Evolutionary conservation across 768 basidiomycete genomes (phyloP).

Genomic region (Lentinula boryana): DNA sequence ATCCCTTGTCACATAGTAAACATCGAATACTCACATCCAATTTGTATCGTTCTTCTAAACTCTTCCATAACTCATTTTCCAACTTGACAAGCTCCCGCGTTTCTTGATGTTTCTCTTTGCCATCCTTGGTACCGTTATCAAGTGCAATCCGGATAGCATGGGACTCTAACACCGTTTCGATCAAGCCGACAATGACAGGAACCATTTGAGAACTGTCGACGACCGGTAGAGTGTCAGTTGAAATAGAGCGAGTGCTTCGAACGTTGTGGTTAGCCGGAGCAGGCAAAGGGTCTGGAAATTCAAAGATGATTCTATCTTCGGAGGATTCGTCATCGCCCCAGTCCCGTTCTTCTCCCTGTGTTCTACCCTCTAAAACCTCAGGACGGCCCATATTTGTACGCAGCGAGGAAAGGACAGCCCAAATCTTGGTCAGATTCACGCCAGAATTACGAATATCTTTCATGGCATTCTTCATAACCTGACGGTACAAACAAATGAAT

Average conservation of each 20-base stretch:
- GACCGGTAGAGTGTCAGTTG: slow-evolving; percentile 26
- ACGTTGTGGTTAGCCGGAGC: slow-evolving; percentile 40
- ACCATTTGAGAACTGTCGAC: slow-evolving; percentile 55
- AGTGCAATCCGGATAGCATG: slow-evolving; percentile 50
- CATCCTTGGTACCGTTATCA: slow-evolving; percentile 49
- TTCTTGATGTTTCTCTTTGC: slow-evolving; percentile 46
- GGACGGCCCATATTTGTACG: slow-evolving; percentile 24
- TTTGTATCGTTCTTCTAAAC: slow-evolving; percentile 21
- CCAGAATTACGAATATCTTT: slow-evolving; percentile 50
- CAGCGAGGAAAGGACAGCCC: slow-evolving; percentile 46
- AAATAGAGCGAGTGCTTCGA: slow-evolving; percentile 35
- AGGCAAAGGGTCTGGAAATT: slow-evolving; percentile 58
- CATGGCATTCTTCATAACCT: slow-evolving; percentile 39
- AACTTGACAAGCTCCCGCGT: slow-evolving; percentile 46
- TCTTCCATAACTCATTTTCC: slow-evolving; percentile 55
- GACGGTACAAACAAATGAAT: slow-evolving; percentile 7
- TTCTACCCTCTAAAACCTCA: background rate
- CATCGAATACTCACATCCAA: slow-evolving; percentile 17
- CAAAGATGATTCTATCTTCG: slow-evolving; percentile 15
- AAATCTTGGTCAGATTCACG: slow-evolving; percentile 56
- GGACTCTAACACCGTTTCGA: slow-evolving; percentile 43
- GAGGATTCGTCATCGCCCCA: slow-evolving; percentile 8
- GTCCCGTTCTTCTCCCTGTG: background rate
- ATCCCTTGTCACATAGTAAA: background rate
- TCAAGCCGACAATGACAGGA: slow-evolving; percentile 57